A percentile compares a stretch with the other conserved stretches of the same genome.
Evolutionary conservation across 164 flowering plant species (phyloP).

Genomic region (Santalum album): DNA sequence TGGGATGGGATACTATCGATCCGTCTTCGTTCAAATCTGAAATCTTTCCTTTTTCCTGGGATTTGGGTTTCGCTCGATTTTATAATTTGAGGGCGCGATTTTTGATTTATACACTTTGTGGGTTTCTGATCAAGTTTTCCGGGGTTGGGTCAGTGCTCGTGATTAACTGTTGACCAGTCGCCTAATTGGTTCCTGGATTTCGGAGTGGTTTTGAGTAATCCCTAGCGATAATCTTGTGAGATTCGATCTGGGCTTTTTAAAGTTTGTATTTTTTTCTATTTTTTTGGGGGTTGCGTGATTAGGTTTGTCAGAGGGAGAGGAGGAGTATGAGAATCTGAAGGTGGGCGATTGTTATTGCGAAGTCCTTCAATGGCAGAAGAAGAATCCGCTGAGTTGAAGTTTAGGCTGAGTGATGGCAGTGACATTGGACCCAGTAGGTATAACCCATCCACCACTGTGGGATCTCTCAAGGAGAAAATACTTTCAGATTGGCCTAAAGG

Average conservation of each 20-base stretch:
- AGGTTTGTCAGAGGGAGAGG: not conserved
- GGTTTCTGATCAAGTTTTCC: no score
- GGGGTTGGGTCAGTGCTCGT: no score
- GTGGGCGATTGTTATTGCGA: constrained; percentile 12
- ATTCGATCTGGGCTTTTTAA: constrained; percentile 20
- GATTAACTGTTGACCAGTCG: no score
- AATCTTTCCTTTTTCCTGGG: no score
- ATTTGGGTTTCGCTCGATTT: no score
- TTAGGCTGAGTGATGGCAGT: constrained; percentile 63
- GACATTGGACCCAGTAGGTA: constrained; percentile 70
- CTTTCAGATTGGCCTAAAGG: constrained; percentile 75
- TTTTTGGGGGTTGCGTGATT: not conserved
- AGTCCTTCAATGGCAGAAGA: constrained; percentile 47
- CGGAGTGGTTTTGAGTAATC: constrained; percentile 1
- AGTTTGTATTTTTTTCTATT: not conserved
- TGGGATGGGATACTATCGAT: no score
- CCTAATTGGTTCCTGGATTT: no score
- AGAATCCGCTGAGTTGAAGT: constrained; percentile 58
- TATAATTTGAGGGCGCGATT: no score
- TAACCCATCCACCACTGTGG: constrained; percentile 40
- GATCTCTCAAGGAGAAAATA: constrained; percentile 53
- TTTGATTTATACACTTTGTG: no score
- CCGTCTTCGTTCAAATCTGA: no score
- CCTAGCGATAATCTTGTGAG: not conserved
- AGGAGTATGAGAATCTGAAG: constrained; percentile 17